These are phyloP conservation scores for Cyclocybe aegerita DNA, from an alignment of 768 basidiomycete genomes.

Conservation along the genomic window DNA sequence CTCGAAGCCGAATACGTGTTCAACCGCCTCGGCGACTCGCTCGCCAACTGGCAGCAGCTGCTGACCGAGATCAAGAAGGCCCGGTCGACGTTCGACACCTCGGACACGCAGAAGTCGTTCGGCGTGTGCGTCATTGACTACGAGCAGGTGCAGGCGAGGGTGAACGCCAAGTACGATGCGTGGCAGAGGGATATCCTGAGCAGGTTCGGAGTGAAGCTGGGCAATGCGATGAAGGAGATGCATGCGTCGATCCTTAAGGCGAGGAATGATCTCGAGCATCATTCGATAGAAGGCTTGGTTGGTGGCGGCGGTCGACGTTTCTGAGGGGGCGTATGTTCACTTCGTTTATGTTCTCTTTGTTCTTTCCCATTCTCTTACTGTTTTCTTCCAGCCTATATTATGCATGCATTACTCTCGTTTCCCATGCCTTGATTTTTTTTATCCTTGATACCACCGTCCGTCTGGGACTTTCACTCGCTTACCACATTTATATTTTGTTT, in stretches of 20 bases:
- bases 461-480: constrained; percentile 13
- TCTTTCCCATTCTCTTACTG: background rate
- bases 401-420: background rate
- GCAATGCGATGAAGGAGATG: constrained; percentile 97
- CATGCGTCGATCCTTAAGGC: constrained; percentile 92
- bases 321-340: constrained; percentile 23
- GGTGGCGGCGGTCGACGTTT: constrained; percentile 58
- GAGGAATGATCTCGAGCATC: constrained; percentile 84
- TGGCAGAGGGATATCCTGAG: constrained; percentile 97
- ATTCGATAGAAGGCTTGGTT: constrained; percentile 90
- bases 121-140: constrained; percentile 96
- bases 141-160: constrained; percentile 95
- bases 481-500: background rate
- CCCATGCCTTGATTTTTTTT: constrained; percentile 5
- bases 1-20: constrained; percentile 97
- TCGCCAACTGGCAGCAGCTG: constrained; percentile 93
- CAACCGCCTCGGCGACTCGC: constrained; percentile 90
- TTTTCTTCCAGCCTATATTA: background rate
- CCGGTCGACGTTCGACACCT: constrained; percentile 94
- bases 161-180: constrained; percentile 97
- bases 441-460: constrained; percentile 1
- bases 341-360: constrained; percentile 2
- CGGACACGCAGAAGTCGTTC: constrained; percentile 90
- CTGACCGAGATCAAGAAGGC: constrained; percentile 97
- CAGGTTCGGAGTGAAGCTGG: constrained; percentile 90